phyloP scores from a whole-genome alignment of 2,329 filamentous ascomycete species.

The Daldinia eschscholtzii region DNA sequence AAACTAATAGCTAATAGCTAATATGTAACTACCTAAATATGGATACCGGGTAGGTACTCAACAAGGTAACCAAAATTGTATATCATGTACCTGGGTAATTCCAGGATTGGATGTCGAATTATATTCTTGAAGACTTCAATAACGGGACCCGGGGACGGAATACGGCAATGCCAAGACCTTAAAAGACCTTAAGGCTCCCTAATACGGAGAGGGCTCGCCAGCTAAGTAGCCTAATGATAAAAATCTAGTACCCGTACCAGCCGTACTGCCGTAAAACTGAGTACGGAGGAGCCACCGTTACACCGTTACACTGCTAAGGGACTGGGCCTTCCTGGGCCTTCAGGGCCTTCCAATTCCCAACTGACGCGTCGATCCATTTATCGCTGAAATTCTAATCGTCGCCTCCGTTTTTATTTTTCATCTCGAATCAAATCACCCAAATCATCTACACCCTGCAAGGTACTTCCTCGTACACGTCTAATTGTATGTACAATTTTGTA shows the following conservation, averaged over 20 bases:
- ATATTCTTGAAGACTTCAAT: background rate
- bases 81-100: too few species aligned
- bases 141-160: constrained; percentile 5
- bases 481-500: constrained; percentile 16
- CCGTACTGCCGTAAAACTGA: background rate
- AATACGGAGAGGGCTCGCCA: constrained; percentile 3
- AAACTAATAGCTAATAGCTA: background rate
- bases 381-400: constrained; percentile 31
- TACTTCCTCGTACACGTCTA: background rate
- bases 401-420: constrained; percentile 21
- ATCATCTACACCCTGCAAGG: constrained; percentile 26
- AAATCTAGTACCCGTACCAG: constrained; percentile 2
- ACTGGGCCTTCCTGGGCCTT: background rate
- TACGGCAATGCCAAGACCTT: constrained; percentile 12
- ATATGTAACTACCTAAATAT: too few species aligned
- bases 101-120: too few species aligned
- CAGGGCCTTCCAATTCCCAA: constrained; percentile 10
- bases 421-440: constrained; percentile 14
- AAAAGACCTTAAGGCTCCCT: constrained; percentile 6
- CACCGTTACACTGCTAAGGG: background rate
- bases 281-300: background rate
- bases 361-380: constrained; percentile 41
- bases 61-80: too few species aligned
- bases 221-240: constrained; percentile 5
- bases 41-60: background rate